Base-by-base conservation (phyloP, 352 stramenopile genomes). In the Phytophthora fragariae region DNA sequence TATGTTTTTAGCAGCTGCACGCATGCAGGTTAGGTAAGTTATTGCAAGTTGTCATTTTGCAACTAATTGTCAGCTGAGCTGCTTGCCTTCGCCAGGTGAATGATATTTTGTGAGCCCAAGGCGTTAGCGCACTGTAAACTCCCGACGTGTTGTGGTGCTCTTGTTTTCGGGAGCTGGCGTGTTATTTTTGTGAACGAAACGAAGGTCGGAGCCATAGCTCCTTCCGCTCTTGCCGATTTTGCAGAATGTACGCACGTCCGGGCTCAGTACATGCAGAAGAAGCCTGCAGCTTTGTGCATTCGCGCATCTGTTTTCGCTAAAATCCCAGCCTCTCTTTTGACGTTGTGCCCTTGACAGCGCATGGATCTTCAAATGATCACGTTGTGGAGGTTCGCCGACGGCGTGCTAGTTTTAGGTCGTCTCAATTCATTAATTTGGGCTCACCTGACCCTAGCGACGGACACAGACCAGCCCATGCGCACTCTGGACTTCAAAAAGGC, bases 401-500 rank as follows among this genome's bases (percentile, higher is more conserved):
- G 17, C 24, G 19, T 5, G 9, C 24, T 57, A 59, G 27, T 61
- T 64, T 68, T 27, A 27, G 33, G 47, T 31, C 14, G 3, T 9
- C 33, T 27, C 3, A 9, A 10, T 35, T 15, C 24, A 15, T 12
- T 65, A 65, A 31, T 61, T 41, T 68, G 49, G 50, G 50, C 62
- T 61, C 2, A 66, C 39, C 55, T 58, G 46, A 17, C 66, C 57
- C 66, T 68, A 68, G 29, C 35, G 14, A 35, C 63, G 46, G 17
- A 56, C 62, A 47, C 12, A 47, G 41, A 47, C 41, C 41, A 47
- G 41, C 41, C 41, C 41, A 27, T 54, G n/a, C 47, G 11, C 19
- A 70, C 19, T 50, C 37, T 41, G 35, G 39, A 64, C 67, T 70
- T 70, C 55, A 62, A 73, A 69, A 70, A 65, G 62, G 15, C 41